A percentile compares a stretch with the other conserved stretches of the same genome.
Conservation (phyloP, 805 yeast species). For the Lipomyces chichibuensis region DNA sequence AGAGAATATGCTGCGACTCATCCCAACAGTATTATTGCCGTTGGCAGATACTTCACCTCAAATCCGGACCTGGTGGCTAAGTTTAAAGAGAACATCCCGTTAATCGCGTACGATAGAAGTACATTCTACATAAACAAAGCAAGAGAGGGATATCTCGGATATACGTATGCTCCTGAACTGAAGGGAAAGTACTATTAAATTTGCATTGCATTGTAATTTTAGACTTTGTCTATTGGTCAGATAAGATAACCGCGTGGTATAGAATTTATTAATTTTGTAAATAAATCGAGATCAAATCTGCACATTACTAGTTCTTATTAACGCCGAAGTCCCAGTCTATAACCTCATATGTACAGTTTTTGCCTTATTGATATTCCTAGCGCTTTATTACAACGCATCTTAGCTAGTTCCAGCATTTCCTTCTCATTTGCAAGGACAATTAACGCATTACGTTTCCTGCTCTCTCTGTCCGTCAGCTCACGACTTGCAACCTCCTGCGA, state of each 20-base stretch:
- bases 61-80: slow-evolving; percentile 60
- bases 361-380: slow-evolving; percentile 2
- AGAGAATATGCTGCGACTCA: slow-evolving; percentile 25
- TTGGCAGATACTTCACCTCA: slow-evolving; percentile 56
- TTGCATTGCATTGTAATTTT: neutral
- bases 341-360: neutral
- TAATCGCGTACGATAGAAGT: slow-evolving; percentile 52
- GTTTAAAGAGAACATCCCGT: slow-evolving; percentile 47
- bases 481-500: slow-evolving; percentile 5
- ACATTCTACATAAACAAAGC: slow-evolving; percentile 49
- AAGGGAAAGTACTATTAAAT: slow-evolving; percentile 24
- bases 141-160: slow-evolving; percentile 29
- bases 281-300: neutral
- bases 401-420: slow-evolving; percentile 27
- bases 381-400: slow-evolving; percentile 16
- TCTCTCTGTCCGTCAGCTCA: slow-evolving; percentile 1
- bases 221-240: neutral
- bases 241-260: neutral
- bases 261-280: neutral
- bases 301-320: neutral
- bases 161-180: slow-evolving; percentile 18
- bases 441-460: slow-evolving; percentile 12
- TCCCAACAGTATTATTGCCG: slow-evolving; percentile 43
- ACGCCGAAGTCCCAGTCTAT: neutral
- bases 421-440: slow-evolving; percentile 27